Evolutionary conservation across 768 basidiomycete genomes (phyloP).

Genomic region (Russula sp.): DNA sequence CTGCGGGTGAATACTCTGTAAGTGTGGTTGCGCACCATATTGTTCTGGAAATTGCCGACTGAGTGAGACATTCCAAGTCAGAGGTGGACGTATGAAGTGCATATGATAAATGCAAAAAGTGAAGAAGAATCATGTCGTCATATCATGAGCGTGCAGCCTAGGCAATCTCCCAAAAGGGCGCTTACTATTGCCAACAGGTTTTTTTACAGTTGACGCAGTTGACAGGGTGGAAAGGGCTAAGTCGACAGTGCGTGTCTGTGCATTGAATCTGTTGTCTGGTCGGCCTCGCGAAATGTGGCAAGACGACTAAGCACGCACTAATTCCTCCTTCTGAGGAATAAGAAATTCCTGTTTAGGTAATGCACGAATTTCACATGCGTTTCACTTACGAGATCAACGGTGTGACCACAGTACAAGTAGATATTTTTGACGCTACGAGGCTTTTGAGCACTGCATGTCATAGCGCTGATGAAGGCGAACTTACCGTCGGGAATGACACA

Average conservation of each 20-base stretch:
- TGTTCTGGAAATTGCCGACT: slow-evolving; percentile 22
- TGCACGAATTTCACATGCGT: neutral
- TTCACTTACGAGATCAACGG: slow-evolving; percentile 15
- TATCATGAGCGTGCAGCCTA: neutral
- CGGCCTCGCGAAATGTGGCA: neutral
- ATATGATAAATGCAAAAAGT: neutral
- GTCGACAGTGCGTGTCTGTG: slow-evolving; percentile 16
- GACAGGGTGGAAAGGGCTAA: slow-evolving; percentile 17
- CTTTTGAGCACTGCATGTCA: neutral
- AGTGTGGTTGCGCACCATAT: slow-evolving; percentile 7
- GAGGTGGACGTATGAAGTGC: neutral
- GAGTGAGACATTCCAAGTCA: neutral
- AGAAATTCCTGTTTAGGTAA: neutral
- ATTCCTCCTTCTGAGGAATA: slow-evolving; percentile 17
- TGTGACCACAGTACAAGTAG: slow-evolving; percentile 18
- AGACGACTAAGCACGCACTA: slow-evolving; percentile 9
- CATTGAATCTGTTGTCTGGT: slow-evolving; percentile 15
- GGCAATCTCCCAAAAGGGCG: neutral
- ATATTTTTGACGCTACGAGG: slow-evolving; percentile 15
- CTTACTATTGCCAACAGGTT: slow-evolving; percentile 22
- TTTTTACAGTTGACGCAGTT: slow-evolving; percentile 21
- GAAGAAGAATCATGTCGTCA: neutral
- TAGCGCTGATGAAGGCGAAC: neutral
- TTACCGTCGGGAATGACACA: slow-evolving; percentile 22
- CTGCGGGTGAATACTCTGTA: no score